Conservation (phyloP, 176 grass and related monocot species). For the Triticum aestivum region IWGSC_CS_RefSeq_v2.1 NC_057806.1:392224681-392225180, state of each 20-base stretch:
- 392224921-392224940: constrained; percentile 55
- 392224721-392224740: constrained; percentile 95
- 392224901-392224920: not conserved
- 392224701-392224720: constrained; percentile 88
- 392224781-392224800: not conserved
- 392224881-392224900: not conserved
- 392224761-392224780: not conserved
- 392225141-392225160: not conserved
- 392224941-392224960: constrained; percentile 62
- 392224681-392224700: constrained; percentile 75
- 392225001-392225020: constrained; percentile 90
- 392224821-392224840: not conserved
- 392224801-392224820: not conserved
- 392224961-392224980: constrained; percentile 44
- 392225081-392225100: constrained; percentile 83
- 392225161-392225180: not conserved
- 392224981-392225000: constrained; percentile 74
- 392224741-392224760: constrained; percentile 3
- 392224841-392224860: not conserved
- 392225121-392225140: not conserved
- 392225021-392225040: constrained; percentile 87
- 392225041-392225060: constrained; percentile 96
- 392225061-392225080: constrained; percentile 93
- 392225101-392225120: constrained; percentile 21
- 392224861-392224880: not conserved